Evolutionary conservation across 2,329 filamentous ascomycete genomes (phyloP).

Genomic region (Stenocarpella maydis): DNA sequence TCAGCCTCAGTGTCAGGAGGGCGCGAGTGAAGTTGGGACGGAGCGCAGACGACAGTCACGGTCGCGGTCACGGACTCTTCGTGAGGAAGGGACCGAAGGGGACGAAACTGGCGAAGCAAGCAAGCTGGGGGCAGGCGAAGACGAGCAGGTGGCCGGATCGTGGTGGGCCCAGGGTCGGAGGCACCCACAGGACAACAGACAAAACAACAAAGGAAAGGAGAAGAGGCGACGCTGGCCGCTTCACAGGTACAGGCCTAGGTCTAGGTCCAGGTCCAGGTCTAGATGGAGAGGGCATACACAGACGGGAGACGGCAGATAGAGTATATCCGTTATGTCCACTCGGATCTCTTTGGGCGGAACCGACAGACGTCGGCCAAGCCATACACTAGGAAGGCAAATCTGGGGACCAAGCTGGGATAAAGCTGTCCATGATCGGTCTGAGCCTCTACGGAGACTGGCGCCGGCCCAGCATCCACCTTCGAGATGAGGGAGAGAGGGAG

Average conservation of each 20-base stretch:
- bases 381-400: not conserved
- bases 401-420: conserved; percentile 19
- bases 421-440: conserved; percentile 22
- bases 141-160: not conserved
- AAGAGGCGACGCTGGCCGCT: not conserved
- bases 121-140: not conserved
- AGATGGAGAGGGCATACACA: not conserved
- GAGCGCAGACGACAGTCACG: not conserved
- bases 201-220: not conserved
- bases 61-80: not conserved
- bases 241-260: not conserved
- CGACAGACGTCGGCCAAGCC: conserved; percentile 24
- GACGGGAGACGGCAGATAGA: not conserved
- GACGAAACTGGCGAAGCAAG: conserved; percentile 12
- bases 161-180: conserved; percentile 13
- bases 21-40: not conserved
- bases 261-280: no score
- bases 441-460: conserved; percentile 21
- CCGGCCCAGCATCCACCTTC: conserved; percentile 16
- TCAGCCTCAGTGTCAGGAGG: not conserved
- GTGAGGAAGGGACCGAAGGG: not conserved
- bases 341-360: conserved; percentile 6
- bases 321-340: conserved; percentile 15
- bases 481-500: conserved; percentile 2
- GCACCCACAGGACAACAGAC: not conserved